Conservation (phyloP, 305 asterid species). For the Fraxinus velutina region DNA sequence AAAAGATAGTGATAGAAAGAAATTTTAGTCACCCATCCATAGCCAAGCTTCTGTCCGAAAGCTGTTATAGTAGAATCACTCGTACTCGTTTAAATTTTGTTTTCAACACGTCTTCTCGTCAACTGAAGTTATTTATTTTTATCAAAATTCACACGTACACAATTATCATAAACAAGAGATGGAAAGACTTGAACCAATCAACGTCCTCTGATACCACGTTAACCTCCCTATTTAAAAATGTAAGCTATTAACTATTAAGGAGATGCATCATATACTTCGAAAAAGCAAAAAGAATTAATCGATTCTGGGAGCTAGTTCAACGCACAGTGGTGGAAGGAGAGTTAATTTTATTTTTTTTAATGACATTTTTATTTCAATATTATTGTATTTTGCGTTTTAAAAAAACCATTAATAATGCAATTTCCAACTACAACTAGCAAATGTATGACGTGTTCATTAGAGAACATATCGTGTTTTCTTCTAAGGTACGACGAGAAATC, state of each 20-base stretch:
- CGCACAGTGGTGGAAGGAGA: not conserved
- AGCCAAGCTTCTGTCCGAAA: conserved; percentile 97
- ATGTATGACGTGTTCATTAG: not conserved
- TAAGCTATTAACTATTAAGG: not conserved
- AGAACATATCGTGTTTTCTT: not conserved
- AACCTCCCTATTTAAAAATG: not conserved
- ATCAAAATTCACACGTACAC: not conserved
- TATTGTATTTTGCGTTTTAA: too few species aligned
- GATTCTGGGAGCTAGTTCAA: not conserved
- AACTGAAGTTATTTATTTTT: too few species aligned
- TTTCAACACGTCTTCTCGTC: not conserved
- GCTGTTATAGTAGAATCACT: conserved; percentile 6
- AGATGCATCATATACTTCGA: too few species aligned
- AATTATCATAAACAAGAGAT: too few species aligned
- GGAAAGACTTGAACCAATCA: not conserved
- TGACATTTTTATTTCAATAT: not conserved
- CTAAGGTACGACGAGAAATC: not conserved
- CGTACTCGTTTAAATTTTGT: not conserved
- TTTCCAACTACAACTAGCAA: not conserved
- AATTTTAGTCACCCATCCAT: conserved; percentile 69
- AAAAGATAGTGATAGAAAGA: not conserved
- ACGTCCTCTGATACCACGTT: not conserved
- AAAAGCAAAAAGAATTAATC: not conserved
- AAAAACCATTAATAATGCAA: not conserved
- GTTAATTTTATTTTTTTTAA: too few species aligned